phyloP scores from a whole-genome alignment of 176 grass and related monocot species.

The Olyra latifolia region DNA sequence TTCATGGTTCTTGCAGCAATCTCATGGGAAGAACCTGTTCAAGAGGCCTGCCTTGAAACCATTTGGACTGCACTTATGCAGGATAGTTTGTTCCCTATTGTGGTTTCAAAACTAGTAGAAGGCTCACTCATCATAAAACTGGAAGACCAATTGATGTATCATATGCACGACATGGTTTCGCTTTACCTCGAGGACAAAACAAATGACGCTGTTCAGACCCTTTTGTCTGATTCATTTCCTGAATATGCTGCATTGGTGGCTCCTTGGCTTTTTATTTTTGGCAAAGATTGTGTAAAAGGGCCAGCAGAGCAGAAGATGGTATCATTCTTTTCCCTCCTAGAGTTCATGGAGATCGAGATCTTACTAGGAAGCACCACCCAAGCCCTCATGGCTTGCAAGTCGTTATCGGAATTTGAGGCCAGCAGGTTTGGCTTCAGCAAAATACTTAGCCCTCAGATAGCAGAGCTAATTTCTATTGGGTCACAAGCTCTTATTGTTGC shows the following conservation, averaged over 20 bases:
- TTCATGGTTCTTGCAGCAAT: conserved; percentile 65
- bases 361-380: conserved; percentile 54
- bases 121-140: conserved; percentile 80
- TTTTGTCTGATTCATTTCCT: conserved; percentile 52
- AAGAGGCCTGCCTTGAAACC: conserved; percentile 69
- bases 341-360: conserved; percentile 46
- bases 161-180: conserved; percentile 85
- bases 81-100: conserved; percentile 60
- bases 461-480: conserved; percentile 60
- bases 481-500: conserved; percentile 46
- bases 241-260: conserved; percentile 51
- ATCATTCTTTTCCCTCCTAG: conserved; percentile 51
- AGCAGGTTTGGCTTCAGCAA: conserved; percentile 56
- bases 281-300: conserved; percentile 54
- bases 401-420: conserved; percentile 63
- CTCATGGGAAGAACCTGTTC: conserved; percentile 75
- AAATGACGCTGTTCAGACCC: conserved; percentile 40
- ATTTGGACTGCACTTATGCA: conserved; percentile 64
- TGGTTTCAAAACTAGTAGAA: conserved; percentile 73
- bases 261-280: conserved; percentile 83
- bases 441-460: conserved; percentile 58
- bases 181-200: conserved; percentile 67
- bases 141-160: conserved; percentile 64
- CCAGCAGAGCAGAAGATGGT: conserved; percentile 52
- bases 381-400: conserved; percentile 75